Evolutionary conservation across 768 basidiomycete genomes (phyloP).

Genomic region (Mrakia frigida): DNA sequence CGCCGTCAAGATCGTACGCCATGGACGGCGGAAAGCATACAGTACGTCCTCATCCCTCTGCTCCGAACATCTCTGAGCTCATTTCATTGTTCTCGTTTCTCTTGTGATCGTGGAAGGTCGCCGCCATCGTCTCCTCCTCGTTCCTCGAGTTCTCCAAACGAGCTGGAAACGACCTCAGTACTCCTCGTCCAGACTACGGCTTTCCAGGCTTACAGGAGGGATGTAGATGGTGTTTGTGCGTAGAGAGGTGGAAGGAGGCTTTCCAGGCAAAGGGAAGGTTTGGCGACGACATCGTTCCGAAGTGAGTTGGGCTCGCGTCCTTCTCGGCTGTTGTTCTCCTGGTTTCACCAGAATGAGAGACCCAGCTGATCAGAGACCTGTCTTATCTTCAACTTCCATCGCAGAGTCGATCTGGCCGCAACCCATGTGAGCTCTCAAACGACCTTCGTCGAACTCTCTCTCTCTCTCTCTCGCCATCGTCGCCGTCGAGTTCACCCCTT

Average conservation of each 20-base stretch:
- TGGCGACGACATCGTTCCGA: slow-evolving; percentile 28
- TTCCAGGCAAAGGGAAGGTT: slow-evolving; percentile 16
- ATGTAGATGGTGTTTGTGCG: slow-evolving; percentile 30
- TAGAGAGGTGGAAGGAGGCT: slow-evolving; percentile 29
- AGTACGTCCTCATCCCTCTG: neutral
- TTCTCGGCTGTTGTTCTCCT: neutral
- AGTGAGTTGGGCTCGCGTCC: neutral
- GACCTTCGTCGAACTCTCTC: neutral
- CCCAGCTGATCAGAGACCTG: neutral
- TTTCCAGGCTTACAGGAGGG: slow-evolving; percentile 19
- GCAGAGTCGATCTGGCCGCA: slow-evolving; percentile 21
- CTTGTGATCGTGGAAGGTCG: neutral
- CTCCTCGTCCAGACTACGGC: slow-evolving; percentile 23
- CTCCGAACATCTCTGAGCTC: neutral
- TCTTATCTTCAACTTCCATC: neutral
- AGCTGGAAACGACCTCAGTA: slow-evolving; percentile 23
- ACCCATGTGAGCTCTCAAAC: slow-evolving; percentile 14
- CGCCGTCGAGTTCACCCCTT: too few species aligned
- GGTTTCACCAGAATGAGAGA: too few species aligned
- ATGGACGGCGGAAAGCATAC: slow-evolving; percentile 24
- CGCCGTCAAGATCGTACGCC: slow-evolving; percentile 9
- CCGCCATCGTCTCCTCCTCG: slow-evolving; percentile 11
- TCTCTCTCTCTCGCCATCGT: too few species aligned
- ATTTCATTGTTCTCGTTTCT: neutral
- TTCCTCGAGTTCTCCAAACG: slow-evolving; percentile 30